Percentiles rank a stretch among this genome's conserved stretches.
Conservation (phyloP, 257 asterid genomes). For the Perilla frutescens region DNA sequence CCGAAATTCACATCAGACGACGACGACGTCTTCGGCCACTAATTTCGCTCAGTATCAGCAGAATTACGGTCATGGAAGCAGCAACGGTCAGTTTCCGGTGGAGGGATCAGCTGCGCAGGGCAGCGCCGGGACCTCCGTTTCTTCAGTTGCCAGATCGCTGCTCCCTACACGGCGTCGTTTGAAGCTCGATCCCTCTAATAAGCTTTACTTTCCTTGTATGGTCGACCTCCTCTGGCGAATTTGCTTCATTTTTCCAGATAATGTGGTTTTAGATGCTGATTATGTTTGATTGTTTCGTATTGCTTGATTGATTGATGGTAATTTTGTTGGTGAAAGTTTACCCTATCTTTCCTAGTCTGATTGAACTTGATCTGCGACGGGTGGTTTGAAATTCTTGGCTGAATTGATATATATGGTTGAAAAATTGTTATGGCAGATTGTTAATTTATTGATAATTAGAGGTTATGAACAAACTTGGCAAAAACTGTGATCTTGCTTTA, state of each 20-base stretch:
- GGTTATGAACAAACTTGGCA: constrained; percentile 16
- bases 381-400: background rate
- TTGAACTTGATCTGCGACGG: background rate
- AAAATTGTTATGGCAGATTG: background rate
- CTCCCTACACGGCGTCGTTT: constrained; percentile 85
- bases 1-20: constrained; percentile 51
- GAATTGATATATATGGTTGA: constrained; percentile 15
- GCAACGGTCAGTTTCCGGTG: constrained; percentile 44
- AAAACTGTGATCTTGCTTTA: constrained; percentile 10
- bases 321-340: background rate
- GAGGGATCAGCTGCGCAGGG: constrained; percentile 69
- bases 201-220: constrained; percentile 89
- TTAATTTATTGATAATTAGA: constrained; percentile 6
- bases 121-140: constrained; percentile 60
- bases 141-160: constrained; percentile 89
- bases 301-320: background rate
- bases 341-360: background rate
- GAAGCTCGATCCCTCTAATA: constrained; percentile 91
- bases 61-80: constrained; percentile 59
- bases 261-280: background rate
- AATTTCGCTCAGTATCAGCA: constrained; percentile 51
- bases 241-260: constrained; percentile 1
- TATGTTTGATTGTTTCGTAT: background rate
- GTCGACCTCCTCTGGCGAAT: constrained; percentile 17
- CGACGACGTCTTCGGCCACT: constrained; percentile 48